Percentiles rank a stretch among this genome's conserved stretches.
phyloP scores from a whole-genome alignment of 2,329 filamentous ascomycete species.

The Akanthomyces uredinophilus region DNA sequence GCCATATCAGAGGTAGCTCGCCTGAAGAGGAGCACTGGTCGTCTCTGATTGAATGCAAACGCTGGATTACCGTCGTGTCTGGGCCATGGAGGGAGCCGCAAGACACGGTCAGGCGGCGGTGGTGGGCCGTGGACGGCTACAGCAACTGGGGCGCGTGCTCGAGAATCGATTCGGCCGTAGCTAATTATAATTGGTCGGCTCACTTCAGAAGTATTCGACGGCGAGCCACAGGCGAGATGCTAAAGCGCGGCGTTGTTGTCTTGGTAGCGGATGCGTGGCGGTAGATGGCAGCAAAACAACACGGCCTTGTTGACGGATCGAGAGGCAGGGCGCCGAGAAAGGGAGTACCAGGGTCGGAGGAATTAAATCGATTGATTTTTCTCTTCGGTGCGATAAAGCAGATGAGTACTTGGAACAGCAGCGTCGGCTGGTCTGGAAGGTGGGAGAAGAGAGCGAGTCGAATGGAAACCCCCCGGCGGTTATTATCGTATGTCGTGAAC shows the following conservation, averaged over 20 bases:
- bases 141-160: neutral
- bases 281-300: constrained; percentile 7
- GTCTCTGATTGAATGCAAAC: neutral
- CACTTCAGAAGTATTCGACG: neutral
- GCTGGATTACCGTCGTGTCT: constrained; percentile 1
- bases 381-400: neutral
- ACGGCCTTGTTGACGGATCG: neutral
- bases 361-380: neutral
- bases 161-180: neutral
- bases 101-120: neutral
- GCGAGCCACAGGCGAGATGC: neutral
- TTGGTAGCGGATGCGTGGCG: constrained; percentile 9
- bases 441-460: neutral
- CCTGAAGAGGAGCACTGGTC: constrained; percentile 5
- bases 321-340: neutral
- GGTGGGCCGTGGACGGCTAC: neutral
- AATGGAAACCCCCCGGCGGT: neutral
- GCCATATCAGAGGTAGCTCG: constrained; percentile 39
- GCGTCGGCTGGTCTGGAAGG: neutral
- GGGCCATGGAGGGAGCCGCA: constrained; percentile 5
- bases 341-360: neutral
- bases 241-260: constrained; percentile 1
- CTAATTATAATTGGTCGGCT: neutral
- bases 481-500: constrained; percentile 8
- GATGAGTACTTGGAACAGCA: neutral